These are phyloP conservation scores for Pseudoturritis turrita DNA, from an alignment of 345 rosid species.

Conservation along the genomic window DNA sequence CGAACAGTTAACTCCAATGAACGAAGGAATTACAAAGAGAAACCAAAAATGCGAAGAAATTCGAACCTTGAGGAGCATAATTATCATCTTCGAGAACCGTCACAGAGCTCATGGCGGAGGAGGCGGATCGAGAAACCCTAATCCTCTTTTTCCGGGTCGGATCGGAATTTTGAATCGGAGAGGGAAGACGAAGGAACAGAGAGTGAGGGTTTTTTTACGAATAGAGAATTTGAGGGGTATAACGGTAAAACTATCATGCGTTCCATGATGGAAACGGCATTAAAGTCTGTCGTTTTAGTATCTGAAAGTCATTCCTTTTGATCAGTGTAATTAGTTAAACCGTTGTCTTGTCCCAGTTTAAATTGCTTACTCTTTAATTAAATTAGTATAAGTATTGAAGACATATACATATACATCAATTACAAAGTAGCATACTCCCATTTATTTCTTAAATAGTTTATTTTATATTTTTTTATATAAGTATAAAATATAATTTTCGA, in stretches of 20 bases:
- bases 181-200: neutral
- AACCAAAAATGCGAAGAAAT: neutral
- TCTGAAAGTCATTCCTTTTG: no score
- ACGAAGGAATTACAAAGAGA: neutral
- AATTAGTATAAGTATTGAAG: no score
- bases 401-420: no score
- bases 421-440: no score
- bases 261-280: neutral
- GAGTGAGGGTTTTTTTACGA: neutral
- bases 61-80: neutral
- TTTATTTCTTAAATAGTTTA: no score
- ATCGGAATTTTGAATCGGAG: neutral
- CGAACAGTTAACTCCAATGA: neutral
- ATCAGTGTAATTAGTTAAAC: no score
- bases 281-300: neutral
- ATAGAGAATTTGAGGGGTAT: neutral
- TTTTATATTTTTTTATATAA: no score
- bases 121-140: constrained; percentile 5
- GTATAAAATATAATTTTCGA: no score
- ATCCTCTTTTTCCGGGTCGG: neutral
- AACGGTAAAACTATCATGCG: neutral
- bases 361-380: no score
- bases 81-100: constrained; percentile 3
- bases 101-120: constrained; percentile 9
- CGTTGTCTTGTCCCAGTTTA: no score